These are phyloP conservation scores for Mycena alexandri DNA, from an alignment of 768 basidiomycete genomes.

Conservation along the genomic window DNA sequence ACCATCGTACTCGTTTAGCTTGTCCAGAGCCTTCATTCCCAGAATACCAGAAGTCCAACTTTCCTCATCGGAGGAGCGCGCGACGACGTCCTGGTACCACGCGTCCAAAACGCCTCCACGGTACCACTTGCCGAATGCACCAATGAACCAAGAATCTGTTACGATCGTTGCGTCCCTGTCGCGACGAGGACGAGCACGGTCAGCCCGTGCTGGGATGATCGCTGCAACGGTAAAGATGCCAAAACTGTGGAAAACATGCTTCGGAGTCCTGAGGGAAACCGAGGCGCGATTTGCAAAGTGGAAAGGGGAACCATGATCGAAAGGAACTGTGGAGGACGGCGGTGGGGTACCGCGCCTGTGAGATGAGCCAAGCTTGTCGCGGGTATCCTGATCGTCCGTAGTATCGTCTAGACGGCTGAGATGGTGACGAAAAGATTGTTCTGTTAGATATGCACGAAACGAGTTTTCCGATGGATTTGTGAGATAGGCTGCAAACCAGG, in stretches of 20 bases:
- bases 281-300: slow-evolving; percentile 95
- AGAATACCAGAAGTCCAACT: slow-evolving; percentile 84
- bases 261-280: slow-evolving; percentile 92
- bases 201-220: slow-evolving; percentile 65
- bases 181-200: slow-evolving; percentile 46
- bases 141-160: slow-evolving; percentile 90
- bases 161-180: slow-evolving; percentile 65
- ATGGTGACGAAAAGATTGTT: slow-evolving; percentile 96
- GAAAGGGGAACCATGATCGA: slow-evolving; percentile 64
- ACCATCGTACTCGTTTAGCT: slow-evolving; percentile 78
- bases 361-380: slow-evolving; percentile 43
- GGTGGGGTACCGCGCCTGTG: slow-evolving; percentile 42
- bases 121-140: slow-evolving; percentile 94
- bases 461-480: slow-evolving; percentile 95
- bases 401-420: slow-evolving; percentile 85
- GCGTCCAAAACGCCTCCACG: slow-evolving; percentile 83
- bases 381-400: slow-evolving; percentile 60
- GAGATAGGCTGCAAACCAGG: slow-evolving; percentile 78
- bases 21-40: slow-evolving; percentile 79
- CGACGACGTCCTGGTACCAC: slow-evolving; percentile 81
- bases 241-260: slow-evolving; percentile 88
- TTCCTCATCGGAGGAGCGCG: slow-evolving; percentile 75
- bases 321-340: slow-evolving; percentile 42
- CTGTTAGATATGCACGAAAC: slow-evolving; percentile 96
- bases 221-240: slow-evolving; percentile 90